Conservation (phyloP, 129 eudicot genomes). For the Tagetes patula region DNA sequence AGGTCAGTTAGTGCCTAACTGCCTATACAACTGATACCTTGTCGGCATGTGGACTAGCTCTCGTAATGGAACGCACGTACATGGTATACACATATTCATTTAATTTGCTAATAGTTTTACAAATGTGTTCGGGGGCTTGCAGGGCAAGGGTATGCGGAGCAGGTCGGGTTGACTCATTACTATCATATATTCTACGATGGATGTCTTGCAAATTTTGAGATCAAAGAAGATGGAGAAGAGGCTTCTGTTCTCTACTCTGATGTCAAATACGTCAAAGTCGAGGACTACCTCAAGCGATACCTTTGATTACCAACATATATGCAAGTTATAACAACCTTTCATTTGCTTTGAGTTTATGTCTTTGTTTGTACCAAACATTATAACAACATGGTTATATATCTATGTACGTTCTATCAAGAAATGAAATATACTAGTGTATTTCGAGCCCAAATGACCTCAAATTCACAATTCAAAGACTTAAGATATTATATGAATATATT, state of each 20-base stretch:
- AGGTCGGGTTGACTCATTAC: constrained; percentile 44
- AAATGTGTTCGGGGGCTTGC: not conserved
- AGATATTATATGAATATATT: too few relatives aligned
- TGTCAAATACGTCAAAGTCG: constrained; percentile 32
- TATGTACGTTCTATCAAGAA: too few relatives aligned
- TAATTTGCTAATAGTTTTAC: not conserved
- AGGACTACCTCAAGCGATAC: constrained; percentile 41
- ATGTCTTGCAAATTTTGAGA: constrained; percentile 47
- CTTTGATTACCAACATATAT: constrained; percentile 7
- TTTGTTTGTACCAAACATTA: not conserved
- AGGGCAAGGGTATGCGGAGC: constrained; percentile 40
- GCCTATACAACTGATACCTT: too few relatives aligned
- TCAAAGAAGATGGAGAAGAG: constrained; percentile 33
- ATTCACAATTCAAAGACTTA: too few relatives aligned
- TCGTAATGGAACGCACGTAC: too few relatives aligned
- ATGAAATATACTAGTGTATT: too few relatives aligned
- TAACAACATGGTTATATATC: too few relatives aligned
- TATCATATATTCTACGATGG: constrained; percentile 47
- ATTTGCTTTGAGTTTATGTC: not conserved
- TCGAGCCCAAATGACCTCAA: too few relatives aligned
- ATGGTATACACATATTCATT: not conserved
- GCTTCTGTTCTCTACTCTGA: constrained; percentile 44
- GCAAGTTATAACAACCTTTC: too few relatives aligned
- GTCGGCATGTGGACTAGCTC: too few relatives aligned
- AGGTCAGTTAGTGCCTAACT: too few relatives aligned